These are phyloP conservation scores for Penicillium simplicissimum DNA, from an alignment of 495 filamentous ascomycete species.

Conservation along the genomic window DNA sequence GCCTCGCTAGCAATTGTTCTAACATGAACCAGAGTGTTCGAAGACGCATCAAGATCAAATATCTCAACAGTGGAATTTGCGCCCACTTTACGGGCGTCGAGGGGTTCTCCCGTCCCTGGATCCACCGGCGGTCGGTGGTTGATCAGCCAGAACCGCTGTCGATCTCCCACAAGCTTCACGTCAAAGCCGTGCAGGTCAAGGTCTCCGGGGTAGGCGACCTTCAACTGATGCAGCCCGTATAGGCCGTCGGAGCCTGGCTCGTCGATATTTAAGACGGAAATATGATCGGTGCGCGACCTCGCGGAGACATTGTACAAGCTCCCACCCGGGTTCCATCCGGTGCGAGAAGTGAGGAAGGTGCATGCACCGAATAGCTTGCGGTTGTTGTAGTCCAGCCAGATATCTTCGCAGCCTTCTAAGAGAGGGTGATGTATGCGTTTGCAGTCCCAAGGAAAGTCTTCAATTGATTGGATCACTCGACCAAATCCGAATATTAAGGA, in stretches of 20 bases:
- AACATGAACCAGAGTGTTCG: slow-evolving; percentile 28
- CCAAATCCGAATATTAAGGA: slow-evolving; percentile 24
- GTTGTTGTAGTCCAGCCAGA: slow-evolving; percentile 12
- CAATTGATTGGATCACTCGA: slow-evolving; percentile 28
- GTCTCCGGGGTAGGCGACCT: slow-evolving; percentile 22
- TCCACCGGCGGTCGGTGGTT: slow-evolving; percentile 43
- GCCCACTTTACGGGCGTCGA: slow-evolving; percentile 30
- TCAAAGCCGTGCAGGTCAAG: slow-evolving; percentile 39
- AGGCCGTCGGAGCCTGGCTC: slow-evolving; percentile 22
- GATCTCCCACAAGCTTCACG: slow-evolving; percentile 15
- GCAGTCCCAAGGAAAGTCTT: slow-evolving; percentile 34
- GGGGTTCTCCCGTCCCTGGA: slow-evolving; percentile 26
- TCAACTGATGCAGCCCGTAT: slow-evolving; percentile 24
- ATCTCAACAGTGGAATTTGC: slow-evolving; percentile 44
- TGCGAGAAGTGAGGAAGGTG: slow-evolving; percentile 16
- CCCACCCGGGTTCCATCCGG: slow-evolving; percentile 21
- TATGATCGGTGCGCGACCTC: slow-evolving; percentile 30
- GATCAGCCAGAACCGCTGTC: slow-evolving; percentile 37
- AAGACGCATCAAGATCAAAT: slow-evolving; percentile 21
- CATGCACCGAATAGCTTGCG: slow-evolving; percentile 18
- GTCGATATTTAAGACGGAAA: slow-evolving; percentile 38
- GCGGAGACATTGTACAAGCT: slow-evolving; percentile 18
- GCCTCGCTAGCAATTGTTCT: slow-evolving; percentile 30
- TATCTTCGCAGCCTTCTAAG: slow-evolving; percentile 29
- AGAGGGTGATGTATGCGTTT: slow-evolving; percentile 32